Evolutionary conservation across 2,329 filamentous ascomycete species (phyloP).

Genomic region (Epichloe sylvatica): DNA sequence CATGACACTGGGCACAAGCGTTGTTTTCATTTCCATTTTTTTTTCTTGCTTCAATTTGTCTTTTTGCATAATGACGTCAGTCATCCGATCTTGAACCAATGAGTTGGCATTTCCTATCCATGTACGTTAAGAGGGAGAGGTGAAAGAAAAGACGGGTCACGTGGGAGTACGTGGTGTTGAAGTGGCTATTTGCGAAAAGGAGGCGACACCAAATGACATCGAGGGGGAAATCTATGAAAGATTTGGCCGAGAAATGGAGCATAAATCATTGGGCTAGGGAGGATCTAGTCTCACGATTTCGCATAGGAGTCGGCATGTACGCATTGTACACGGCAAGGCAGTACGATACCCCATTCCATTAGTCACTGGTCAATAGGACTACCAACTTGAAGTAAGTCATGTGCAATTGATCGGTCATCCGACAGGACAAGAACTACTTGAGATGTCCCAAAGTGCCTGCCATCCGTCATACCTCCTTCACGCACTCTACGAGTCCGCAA

Average conservation of each 20-base stretch:
- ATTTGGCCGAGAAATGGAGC: not conserved
- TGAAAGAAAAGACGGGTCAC: too few species aligned
- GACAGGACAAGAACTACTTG: too few species aligned
- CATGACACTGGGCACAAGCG: slow-evolving; percentile 4
- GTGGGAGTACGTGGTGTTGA: not conserved
- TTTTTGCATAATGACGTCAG: slow-evolving; percentile 7
- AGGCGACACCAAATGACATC: not conserved
- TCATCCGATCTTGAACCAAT: not conserved
- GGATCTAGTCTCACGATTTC: not conserved
- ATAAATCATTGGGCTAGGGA: not conserved
- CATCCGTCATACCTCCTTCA: too few species aligned
- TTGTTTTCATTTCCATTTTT: slow-evolving; percentile 7
- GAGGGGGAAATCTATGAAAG: not conserved
- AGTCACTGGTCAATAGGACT: not conserved
- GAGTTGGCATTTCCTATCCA: not conserved
- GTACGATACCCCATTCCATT: not conserved
- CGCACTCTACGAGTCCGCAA: too few species aligned
- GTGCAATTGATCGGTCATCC: not conserved
- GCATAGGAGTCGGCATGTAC: not conserved
- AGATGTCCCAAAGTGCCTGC: too few species aligned
- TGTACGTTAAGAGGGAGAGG: not conserved
- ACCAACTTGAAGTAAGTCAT: not conserved
- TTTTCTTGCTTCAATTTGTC: not conserved
- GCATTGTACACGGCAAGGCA: not conserved
- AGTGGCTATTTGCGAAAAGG: not conserved